A percentile compares a stretch with the other conserved stretches of the same genome.
phyloP scores from a whole-genome alignment of 805 yeast species.

The Ogataea thermomethanolica region DNA sequence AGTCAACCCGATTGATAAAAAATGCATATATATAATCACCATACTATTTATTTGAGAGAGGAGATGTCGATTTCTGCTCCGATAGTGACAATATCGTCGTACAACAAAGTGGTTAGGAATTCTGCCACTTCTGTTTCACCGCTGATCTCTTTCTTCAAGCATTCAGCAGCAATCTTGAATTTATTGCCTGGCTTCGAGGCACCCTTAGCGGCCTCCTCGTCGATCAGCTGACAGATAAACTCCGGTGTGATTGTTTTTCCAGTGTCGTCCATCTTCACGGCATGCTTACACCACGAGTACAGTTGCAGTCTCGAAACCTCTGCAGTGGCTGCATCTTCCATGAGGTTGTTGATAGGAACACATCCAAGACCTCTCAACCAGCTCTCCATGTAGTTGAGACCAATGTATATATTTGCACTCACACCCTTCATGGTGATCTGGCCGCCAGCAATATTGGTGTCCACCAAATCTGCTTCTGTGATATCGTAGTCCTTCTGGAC shows the following conservation, averaged over 20 bases:
- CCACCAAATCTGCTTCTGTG: slow-evolving; percentile 55
- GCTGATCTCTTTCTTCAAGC: slow-evolving; percentile 68
- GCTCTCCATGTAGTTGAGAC: slow-evolving; percentile 77
- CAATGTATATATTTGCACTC: slow-evolving; percentile 68
- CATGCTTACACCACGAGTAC: slow-evolving; percentile 81
- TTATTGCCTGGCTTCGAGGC: slow-evolving; percentile 58
- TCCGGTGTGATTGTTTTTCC: slow-evolving; percentile 58
- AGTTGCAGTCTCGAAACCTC: slow-evolving; percentile 81
- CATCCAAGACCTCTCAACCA: slow-evolving; percentile 84
- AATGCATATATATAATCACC: not conserved
- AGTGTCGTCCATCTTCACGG: slow-evolving; percentile 54
- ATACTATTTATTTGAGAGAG: slow-evolving; percentile 23
- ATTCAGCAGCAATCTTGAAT: slow-evolving; percentile 63
- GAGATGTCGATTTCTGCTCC: slow-evolving; percentile 32
- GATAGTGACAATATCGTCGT: slow-evolving; percentile 63
- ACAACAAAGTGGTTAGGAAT: slow-evolving; percentile 71
- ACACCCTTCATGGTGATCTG: slow-evolving; percentile 69
- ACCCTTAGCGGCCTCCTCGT: slow-evolving; percentile 58
- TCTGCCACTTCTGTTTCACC: slow-evolving; percentile 67
- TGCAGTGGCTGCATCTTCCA: slow-evolving; percentile 92
- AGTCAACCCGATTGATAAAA: not conserved
- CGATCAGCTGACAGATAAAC: slow-evolving; percentile 52
- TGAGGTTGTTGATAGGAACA: slow-evolving; percentile 78
- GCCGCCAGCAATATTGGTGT: slow-evolving; percentile 61
- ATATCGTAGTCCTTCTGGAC: slow-evolving; percentile 43